Evolutionary conservation across 768 basidiomycete genomes (phyloP).

Genomic region (Pleurotus giganteus): DNA sequence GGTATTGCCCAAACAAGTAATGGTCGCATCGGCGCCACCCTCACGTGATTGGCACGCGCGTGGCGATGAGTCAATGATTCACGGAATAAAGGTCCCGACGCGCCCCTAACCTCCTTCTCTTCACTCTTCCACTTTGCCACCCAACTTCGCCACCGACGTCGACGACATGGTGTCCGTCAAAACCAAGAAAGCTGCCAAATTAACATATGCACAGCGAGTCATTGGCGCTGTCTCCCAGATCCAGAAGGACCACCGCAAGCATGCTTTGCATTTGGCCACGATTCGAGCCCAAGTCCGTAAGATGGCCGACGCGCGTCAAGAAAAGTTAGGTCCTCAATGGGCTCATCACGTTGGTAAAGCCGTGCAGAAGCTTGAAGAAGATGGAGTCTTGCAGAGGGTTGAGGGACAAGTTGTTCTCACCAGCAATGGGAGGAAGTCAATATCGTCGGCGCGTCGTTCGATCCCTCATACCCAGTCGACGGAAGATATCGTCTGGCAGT

Average conservation of each 20-base stretch:
- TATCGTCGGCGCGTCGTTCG: conserved; percentile 30
- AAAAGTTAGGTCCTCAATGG: conserved; percentile 49
- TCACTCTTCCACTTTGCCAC: neutral
- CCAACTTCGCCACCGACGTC: neutral
- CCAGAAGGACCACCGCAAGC: conserved; percentile 43
- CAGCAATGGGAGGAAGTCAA: conserved; percentile 40
- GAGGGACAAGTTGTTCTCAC: conserved; percentile 41
- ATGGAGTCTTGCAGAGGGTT: conserved; percentile 38
- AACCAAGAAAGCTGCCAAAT: conserved; percentile 27
- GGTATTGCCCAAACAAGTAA: neutral
- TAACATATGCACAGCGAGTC: conserved; percentile 42
- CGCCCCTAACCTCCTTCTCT: neutral
- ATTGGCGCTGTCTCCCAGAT: conserved; percentile 42
- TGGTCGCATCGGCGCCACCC: neutral
- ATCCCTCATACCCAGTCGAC: conserved; percentile 22
- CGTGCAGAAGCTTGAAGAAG: conserved; percentile 40
- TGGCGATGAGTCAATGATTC: neutral
- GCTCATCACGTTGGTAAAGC: conserved; percentile 44
- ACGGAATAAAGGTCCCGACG: neutral
- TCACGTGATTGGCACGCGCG: neutral
- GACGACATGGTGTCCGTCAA: conserved; percentile 28
- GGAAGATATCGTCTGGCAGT: conserved; percentile 38
- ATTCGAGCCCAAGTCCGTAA: conserved; percentile 48
- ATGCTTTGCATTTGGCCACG: conserved; percentile 43
- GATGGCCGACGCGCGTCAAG: conserved; percentile 39